These are phyloP conservation scores for Trichoderma endophyticum DNA, from an alignment of 2,329 filamentous ascomycete species.

Conservation along the genomic window DNA sequence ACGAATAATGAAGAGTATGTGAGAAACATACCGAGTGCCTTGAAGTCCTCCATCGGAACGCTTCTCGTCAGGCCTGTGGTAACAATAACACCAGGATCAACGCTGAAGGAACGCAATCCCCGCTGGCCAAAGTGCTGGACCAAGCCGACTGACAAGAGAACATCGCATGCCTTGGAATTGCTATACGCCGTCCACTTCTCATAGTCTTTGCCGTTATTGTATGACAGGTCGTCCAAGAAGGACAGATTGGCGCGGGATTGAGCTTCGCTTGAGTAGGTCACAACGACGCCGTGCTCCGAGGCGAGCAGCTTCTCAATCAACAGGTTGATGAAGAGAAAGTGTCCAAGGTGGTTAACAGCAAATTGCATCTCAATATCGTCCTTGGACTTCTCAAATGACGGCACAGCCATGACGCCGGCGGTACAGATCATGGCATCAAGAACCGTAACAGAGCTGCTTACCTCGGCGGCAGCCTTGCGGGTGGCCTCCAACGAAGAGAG, in stretches of 20 bases:
- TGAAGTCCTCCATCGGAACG: neutral
- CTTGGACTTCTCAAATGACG: constrained; percentile 31
- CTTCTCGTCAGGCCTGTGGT: constrained; percentile 24
- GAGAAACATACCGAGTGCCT: neutral
- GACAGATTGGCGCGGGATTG: constrained; percentile 20
- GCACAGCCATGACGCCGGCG: constrained; percentile 40
- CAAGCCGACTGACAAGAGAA: constrained; percentile 25
- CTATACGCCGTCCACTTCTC: constrained; percentile 27
- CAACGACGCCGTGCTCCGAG: constrained; percentile 31
- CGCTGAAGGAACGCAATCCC: constrained; percentile 33
- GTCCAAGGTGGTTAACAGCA: constrained; percentile 37
- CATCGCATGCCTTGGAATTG: constrained; percentile 7
- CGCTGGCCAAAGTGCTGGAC: constrained; percentile 31
- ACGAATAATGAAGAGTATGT: neutral
- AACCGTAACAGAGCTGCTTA: constrained; percentile 21
- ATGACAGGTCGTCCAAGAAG: neutral
- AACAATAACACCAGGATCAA: constrained; percentile 35
- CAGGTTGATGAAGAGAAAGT: constrained; percentile 39
- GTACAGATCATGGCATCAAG: constrained; percentile 43
- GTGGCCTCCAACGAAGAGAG: constrained; percentile 37
- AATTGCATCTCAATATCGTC: constrained; percentile 40
- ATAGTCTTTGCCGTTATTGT: constrained; percentile 29
- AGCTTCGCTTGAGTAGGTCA: constrained; percentile 39
- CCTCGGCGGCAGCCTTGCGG: constrained; percentile 35
- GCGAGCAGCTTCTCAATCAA: constrained; percentile 32